phyloP scores from a whole-genome alignment of 1,139 yeast genomes.

The Yamadazyma spencermartinsiae region DNA sequence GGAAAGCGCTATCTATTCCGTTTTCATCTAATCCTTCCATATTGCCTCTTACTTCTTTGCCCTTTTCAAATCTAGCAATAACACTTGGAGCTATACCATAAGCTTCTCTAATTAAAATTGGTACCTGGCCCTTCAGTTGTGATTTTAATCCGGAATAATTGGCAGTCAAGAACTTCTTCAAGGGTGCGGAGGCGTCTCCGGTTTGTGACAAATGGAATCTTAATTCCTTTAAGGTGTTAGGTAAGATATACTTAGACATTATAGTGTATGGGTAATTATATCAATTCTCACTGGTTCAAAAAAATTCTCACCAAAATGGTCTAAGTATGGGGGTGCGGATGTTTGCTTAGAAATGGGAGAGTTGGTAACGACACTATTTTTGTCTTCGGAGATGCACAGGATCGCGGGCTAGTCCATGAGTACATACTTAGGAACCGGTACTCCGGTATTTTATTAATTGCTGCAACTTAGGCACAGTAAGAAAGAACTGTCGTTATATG shows the following conservation, averaged over 20 bases:
- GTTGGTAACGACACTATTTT: background rate
- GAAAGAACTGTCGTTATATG: too few species aligned
- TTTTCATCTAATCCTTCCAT: constrained; percentile 49
- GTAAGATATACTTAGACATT: constrained; percentile 62
- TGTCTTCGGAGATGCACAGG: background rate
- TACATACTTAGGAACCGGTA: too few species aligned
- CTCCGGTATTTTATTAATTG: background rate
- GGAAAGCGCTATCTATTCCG: constrained; percentile 39
- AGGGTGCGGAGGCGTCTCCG: constrained; percentile 65
- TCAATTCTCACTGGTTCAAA: constrained; percentile 17
- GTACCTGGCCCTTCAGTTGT: constrained; percentile 46
- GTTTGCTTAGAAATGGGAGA: background rate
- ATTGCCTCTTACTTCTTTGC: constrained; percentile 41
- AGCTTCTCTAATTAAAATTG: constrained; percentile 76
- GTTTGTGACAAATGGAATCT: constrained; percentile 80
- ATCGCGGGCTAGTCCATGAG: background rate
- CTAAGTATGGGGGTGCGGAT: constrained; percentile 1
- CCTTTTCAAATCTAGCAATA: constrained; percentile 65
- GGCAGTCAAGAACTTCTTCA: constrained; percentile 60
- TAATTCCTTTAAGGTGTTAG: constrained; percentile 68
- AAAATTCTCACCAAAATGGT: background rate
- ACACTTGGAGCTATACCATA: constrained; percentile 70
- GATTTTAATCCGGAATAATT: constrained; percentile 63
- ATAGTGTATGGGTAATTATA: constrained; percentile 8
- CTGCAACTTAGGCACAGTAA: too few species aligned